Base-by-base conservation (phyloP, 177 flowering plant genomes). In the Vitis hybrid region DNA sequence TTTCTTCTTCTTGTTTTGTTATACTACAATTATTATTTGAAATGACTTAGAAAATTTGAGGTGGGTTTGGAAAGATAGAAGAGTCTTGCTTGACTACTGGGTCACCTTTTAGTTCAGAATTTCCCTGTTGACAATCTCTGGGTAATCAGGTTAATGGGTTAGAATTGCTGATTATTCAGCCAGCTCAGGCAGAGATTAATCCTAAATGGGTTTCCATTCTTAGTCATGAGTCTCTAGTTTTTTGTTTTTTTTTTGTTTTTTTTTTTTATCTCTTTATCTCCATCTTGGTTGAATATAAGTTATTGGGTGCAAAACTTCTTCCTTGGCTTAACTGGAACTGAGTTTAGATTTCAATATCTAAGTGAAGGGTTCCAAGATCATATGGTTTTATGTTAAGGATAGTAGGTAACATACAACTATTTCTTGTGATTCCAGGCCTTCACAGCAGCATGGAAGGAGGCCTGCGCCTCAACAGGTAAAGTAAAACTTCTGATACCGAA, bases 371-470 rank as follows among this genome's bases (percentile, higher is more conserved):
- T 39, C 48, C 21, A 65, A 7, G 18, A 65, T 7, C n/a, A 9
- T 3, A 51, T 22, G 15, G 11, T 51, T 52, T 52, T 52, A 14
- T 15, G 18, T 6, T 10, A 57, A 12, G 29, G 12, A 26, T 33
- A 13, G 58, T 33, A 10, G n/a, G 4, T 13, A 51, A 1, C 14
- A 6, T 22, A 12, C n/a, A 57, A 39, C 22, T 15, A 11, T 18
- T 65, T 3, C 6, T 18, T 64, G 16, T 68, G 18, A 26, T 52
- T 72, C 14, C 71, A 85, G 91, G 91, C 91, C 10, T 89, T 88
- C 74, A 22, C 16, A 19, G 73, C 72, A n/a, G 90, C 91, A 39
- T 86, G 94, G 94, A 77, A 79, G 48, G 77, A 70, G 60, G 90
- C 89, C 9, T 89, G 91, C 58, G 45, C 39, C 3, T 73, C 84